These are phyloP conservation scores for Peronospora destructor DNA, from an alignment of 352 stramenopile genomes.

Conservation along the genomic window DNA sequence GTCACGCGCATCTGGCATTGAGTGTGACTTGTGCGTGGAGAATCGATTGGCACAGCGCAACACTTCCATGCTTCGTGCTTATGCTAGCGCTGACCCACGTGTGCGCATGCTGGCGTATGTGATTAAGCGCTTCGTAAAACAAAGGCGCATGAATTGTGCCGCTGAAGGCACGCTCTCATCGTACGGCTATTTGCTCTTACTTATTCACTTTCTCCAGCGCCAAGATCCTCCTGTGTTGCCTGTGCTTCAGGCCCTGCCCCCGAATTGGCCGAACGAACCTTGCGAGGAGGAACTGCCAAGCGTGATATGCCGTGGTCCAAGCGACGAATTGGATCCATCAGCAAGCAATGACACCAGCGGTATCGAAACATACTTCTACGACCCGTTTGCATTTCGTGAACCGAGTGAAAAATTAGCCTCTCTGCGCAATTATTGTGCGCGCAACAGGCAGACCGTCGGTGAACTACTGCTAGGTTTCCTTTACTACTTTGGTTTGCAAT, in stretches of 20 bases:
- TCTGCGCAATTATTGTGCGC: conserved; percentile 35
- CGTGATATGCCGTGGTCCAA: conserved; percentile 43
- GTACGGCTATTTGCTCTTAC: conserved; percentile 80
- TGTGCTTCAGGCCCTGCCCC: conserved; percentile 56
- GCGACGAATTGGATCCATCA: conserved; percentile 33
- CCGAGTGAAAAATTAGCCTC: conserved; percentile 36
- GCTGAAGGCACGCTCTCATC: conserved; percentile 76
- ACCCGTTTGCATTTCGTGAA: conserved; percentile 57
- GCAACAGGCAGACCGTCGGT: conserved; percentile 50
- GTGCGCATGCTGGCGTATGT: conserved; percentile 78
- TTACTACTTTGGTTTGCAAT: conserved; percentile 61
- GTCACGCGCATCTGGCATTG: conserved; percentile 59
- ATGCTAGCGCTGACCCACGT: conserved; percentile 75
- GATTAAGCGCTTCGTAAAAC: conserved; percentile 79
- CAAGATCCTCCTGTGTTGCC: conserved; percentile 64
- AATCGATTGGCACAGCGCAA: conserved; percentile 97
- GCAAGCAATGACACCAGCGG: conserved; percentile 14
- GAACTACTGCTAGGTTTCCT: conserved; percentile 73
- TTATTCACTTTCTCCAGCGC: conserved; percentile 80
- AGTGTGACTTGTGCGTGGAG: conserved; percentile 88
- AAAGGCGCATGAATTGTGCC: conserved; percentile 76
- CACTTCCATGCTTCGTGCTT: conserved; percentile 91
- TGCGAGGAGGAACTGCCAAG: conserved; percentile 38
- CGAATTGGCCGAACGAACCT: conserved; percentile 40
- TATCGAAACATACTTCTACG: conserved; percentile 83